phyloP scores from a whole-genome alignment of 2,329 filamentous ascomycete species.

The Aspergillus sp. region DNA sequence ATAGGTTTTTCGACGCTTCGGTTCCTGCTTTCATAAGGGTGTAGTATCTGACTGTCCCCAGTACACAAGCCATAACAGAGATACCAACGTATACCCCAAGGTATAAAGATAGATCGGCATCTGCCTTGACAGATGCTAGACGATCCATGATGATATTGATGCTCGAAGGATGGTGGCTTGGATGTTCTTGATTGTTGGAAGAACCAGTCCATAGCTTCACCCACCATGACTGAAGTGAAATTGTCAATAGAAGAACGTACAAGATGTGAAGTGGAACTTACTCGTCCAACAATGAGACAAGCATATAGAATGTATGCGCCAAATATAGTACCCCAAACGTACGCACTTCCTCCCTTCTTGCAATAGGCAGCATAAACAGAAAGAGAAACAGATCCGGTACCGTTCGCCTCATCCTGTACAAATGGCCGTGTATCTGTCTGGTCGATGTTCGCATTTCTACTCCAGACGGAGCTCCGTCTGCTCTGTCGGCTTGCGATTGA shows the following conservation, averaged over 20 bases:
- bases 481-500: constrained; percentile 7
- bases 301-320: constrained; percentile 52
- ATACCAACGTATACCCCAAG: constrained; percentile 54
- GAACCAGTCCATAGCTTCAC: constrained; percentile 41
- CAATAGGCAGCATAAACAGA: constrained; percentile 64
- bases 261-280: constrained; percentile 18
- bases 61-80: constrained; percentile 49
- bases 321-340: constrained; percentile 53
- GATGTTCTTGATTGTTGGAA: constrained; percentile 7
- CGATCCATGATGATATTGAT: not conserved
- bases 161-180: constrained; percentile 1
- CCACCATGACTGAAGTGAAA: constrained; percentile 37
- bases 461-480: constrained; percentile 5
- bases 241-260: not conserved
- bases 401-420: constrained; percentile 66
- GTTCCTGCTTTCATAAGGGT: constrained; percentile 48
- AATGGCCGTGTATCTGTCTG: constrained; percentile 51
- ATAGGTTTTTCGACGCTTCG: constrained; percentile 58
- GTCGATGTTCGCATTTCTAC: constrained; percentile 7
- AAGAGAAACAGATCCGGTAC: constrained; percentile 61
- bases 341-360: constrained; percentile 56
- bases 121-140: not conserved
- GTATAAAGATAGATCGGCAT: constrained; percentile 43
- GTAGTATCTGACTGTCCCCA: constrained; percentile 43
- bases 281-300: constrained; percentile 46